Evolutionary conservation across 371 early-diverging fungal genomes (phyloP).

Genomic region (Coemansia sp.): DNA sequence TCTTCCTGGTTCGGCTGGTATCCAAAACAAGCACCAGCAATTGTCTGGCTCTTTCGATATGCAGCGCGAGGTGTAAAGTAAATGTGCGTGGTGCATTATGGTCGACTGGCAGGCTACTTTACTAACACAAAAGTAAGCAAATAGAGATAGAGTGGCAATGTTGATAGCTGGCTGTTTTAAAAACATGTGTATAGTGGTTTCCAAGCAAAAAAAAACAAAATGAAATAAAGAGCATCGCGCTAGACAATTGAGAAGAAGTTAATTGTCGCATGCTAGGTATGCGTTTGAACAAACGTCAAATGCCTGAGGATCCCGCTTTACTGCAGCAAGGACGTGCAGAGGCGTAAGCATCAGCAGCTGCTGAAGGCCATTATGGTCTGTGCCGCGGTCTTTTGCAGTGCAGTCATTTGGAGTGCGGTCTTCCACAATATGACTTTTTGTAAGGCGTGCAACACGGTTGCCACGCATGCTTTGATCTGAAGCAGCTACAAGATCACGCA

Average conservation of each 20-base stretch:
- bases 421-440: not conserved
- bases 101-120: not conserved
- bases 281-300: constrained; percentile 48
- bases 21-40: not conserved
- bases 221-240: not conserved
- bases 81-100: constrained; percentile 1
- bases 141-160: not conserved
- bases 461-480: constrained; percentile 30
- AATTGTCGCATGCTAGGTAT: constrained; percentile 17
- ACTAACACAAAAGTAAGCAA: not conserved
- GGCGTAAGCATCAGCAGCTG: constrained; percentile 39
- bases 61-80: not conserved
- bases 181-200: not conserved
- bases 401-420: not conserved
- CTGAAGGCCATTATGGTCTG: not conserved
- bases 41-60: constrained; percentile 1
- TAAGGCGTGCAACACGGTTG: constrained; percentile 15
- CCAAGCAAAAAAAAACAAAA: not conserved
- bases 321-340: constrained; percentile 39
- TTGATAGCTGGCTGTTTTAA: not conserved
- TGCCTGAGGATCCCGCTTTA: constrained; percentile 20
- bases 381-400: not conserved
- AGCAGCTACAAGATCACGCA: constrained; percentile 40
- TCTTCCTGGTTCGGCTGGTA: not conserved
- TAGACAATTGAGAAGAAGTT: not conserved